phyloP scores from a whole-genome alignment of 306 rosid species.

The Arachis stenosperma region DNA sequence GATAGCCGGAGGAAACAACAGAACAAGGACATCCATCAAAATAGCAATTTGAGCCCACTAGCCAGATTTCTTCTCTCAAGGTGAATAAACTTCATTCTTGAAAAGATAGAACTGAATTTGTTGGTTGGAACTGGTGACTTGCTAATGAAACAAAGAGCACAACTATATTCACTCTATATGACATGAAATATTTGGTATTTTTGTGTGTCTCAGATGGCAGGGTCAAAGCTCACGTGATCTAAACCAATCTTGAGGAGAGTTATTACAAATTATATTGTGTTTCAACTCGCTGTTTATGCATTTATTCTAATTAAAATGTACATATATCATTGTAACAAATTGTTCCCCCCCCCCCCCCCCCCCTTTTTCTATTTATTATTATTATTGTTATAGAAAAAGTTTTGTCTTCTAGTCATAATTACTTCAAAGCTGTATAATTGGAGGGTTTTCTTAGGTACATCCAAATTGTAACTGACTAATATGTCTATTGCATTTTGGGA shows the following conservation, averaged over 20 bases:
- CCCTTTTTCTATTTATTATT: slow-evolving; percentile 37
- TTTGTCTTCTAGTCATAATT: slow-evolving; percentile 47
- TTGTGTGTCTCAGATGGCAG: slow-evolving; percentile 89
- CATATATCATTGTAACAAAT: slow-evolving; percentile 73
- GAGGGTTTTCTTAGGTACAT: slow-evolving; percentile 50
- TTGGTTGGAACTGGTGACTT: not conserved
- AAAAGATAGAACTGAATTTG: slow-evolving; percentile 9
- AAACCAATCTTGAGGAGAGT: slow-evolving; percentile 62
- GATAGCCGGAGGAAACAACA: slow-evolving; percentile 66
- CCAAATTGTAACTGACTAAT: slow-evolving; percentile 45
- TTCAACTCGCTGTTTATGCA: slow-evolving; percentile 46
- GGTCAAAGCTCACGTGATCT: slow-evolving; percentile 86
- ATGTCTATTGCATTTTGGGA: slow-evolving; percentile 23
- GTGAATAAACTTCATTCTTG: slow-evolving; percentile 38
- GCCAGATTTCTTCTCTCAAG: slow-evolving; percentile 98
- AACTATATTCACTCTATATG: not conserved
- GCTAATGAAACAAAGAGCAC: slow-evolving; percentile 10
- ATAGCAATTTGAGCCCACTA: slow-evolving; percentile 84
- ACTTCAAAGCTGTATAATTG: slow-evolving; percentile 48
- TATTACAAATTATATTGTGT: slow-evolving; percentile 40
- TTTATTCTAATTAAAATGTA: slow-evolving; percentile 64
- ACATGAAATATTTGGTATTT: slow-evolving; percentile 7
- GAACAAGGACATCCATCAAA: slow-evolving; percentile 66
- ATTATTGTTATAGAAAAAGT: slow-evolving; percentile 33
- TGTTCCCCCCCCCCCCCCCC: slow-evolving; percentile 39